Evolutionary conservation across 495 filamentous ascomycete species (phyloP), one percentile per base, ranked within the genome.

Genomic region (Thozetella sp.): DNA sequence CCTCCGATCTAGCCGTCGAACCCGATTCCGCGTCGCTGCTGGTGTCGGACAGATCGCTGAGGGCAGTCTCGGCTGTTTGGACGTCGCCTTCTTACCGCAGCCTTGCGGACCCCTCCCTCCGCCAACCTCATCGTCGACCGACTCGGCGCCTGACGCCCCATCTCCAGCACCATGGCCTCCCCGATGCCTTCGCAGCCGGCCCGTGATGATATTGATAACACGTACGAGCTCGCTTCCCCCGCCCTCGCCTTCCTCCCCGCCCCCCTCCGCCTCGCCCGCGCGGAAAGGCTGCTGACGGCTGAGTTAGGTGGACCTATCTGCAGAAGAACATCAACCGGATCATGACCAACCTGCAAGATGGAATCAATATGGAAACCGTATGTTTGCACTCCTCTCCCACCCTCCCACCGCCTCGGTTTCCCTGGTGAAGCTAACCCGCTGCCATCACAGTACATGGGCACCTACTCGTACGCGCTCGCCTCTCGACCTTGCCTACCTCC

Each of bases 331-430:
- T 99, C 59, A 85, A 92, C 58, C 89, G 87, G 69, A 96, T 99
- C 63, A 99, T 99, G 95, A 84, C 81, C 59, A 90, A 93, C 67
- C 80, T 98, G 37, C 90, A 93, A 63, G 89, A 91, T 54, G 95
- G 95, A 30, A 88, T 99, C 73, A 93, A 99, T 66, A 92, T 97
- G 87, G 81, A 85, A 59, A 91, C 88, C 54, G 91, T 94, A 81
- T 67, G 90, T 81, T 26, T 19, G 25, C 45, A 48, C 11, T 27
- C 40, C 2, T 12, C 45, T 12, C 2, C 63, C 50, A 24, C 25
- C 50, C 20, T 22, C 9, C 54, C 20, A 19, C 23, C 37, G 43
- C 11, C 12, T 22, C 46, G n/a, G 19, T 20, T 0, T 22, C 20
- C 30, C 13, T 34, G 27, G 26, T 40, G 19, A 26, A 37, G 13